Evolutionary conservation across 176 grass and related monocot species (phyloP), one percentile per base, ranked within the genome.

Genomic region (Oryza meridionalis): DNA sequence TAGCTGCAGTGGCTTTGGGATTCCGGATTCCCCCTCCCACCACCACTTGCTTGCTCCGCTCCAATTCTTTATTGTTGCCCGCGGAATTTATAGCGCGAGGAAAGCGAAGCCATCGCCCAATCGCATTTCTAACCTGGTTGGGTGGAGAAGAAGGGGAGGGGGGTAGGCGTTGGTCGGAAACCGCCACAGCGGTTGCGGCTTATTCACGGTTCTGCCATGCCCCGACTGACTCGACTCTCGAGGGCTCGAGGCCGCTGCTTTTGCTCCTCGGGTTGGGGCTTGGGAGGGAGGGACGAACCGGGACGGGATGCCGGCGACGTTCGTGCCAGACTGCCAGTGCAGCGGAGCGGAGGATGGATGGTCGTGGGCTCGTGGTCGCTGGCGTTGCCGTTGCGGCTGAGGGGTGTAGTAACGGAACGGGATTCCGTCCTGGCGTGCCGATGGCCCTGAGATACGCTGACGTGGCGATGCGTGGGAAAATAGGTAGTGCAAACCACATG

Each of bases 31-130:
- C n/a, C 55, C 29, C 29, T 31, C 29, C 29, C 29, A 31, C 29
- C 16, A 6, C 62, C 2, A 9, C 29, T 42, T 46, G 14, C 40
- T 38, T 46, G 14, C 40, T 26, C 10, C 8, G 17, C 67, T 80
- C 50, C 50, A 55, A 55, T 69, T 46, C 21, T 68, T n/a, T 45
- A 3, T 17, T 29, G 27, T 69, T 26, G 11, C 17, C 16, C 15
- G 6, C 59, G 46, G 40, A 82, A 22, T 70, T 77, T 88, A 77
- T 88, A 83, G 79, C 26, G 53, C 38, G 64, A 51, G 29, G 22
- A 82, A 82, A 40, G 79, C 12, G 14, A 35, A 6, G 12, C 67
- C 51, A 17, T 78, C 75, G 2, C 44, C 26, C 19, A 55, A 55
- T 55, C 19, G 14, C 46, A 2, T 17, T 11, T 15, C 25, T 11